phyloP scores from a whole-genome alignment of 805 yeast genomes.

The Pichia scutulata region DNA sequence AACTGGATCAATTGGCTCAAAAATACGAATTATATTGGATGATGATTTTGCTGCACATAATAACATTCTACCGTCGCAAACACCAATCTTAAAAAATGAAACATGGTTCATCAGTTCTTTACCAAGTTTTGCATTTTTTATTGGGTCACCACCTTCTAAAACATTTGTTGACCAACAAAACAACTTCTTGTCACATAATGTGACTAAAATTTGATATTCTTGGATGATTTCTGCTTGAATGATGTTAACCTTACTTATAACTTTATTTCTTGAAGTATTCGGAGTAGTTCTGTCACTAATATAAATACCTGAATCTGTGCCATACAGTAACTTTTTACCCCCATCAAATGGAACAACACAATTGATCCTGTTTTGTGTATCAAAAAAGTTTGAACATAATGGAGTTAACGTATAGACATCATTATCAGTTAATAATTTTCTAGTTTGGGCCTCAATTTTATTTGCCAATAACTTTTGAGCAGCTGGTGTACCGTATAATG shows the following conservation, averaged over 20 bases:
- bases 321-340: constrained; percentile 82
- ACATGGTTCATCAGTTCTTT: constrained; percentile 83
- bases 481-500: constrained; percentile 46
- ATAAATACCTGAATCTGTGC: constrained; percentile 88
- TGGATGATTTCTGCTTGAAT: constrained; percentile 88
- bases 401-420: constrained; percentile 76
- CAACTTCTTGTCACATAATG: constrained; percentile 73
- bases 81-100: constrained; percentile 85
- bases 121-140: constrained; percentile 52
- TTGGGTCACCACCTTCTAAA: constrained; percentile 39
- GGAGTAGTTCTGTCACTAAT: constrained; percentile 57
- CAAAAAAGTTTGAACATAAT: constrained; percentile 69
- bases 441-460: constrained; percentile 74
- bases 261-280: constrained; percentile 47
- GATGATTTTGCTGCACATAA: constrained; percentile 88
- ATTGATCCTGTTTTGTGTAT: constrained; percentile 66
- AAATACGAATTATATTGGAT: constrained; percentile 68
- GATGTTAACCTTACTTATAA: constrained; percentile 67
- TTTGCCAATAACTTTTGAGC: constrained; percentile 77
- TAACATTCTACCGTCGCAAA: constrained; percentile 80
- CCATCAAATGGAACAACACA: constrained; percentile 94
- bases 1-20: constrained; percentile 83
- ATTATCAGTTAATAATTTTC: constrained; percentile 57
- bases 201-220: constrained; percentile 76
- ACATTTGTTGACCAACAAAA: constrained; percentile 75